Evolutionary conservation across 345 rosid genomes (phyloP), one percentile per base, ranked within the genome.

Genomic region (Camelina laxa): DNA sequence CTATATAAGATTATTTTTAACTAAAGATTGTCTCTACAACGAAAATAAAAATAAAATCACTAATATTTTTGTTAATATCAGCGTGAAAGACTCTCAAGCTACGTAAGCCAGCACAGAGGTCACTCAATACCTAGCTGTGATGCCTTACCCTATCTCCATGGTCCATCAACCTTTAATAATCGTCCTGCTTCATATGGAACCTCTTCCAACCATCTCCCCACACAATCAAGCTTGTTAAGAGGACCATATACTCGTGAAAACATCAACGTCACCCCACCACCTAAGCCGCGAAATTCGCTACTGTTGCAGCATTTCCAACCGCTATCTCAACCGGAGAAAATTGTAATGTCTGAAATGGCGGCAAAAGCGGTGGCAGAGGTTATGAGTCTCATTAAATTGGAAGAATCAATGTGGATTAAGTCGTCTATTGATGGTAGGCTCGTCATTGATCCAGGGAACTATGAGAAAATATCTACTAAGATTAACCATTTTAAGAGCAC

Each of bases 341-440:
- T 61, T 4, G 4, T 65, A 56, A 82, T 86, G 86, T n/a, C 63
- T 21, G 85, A 88, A 74, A 73, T 49, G 35, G 85, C 86, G 9
- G 30, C 22, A 5, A 41, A 13, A 16, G 91, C 95, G 11, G 70
- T 81, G 41, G 85, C 84, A 15, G 95, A 92, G 61, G 35, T 92
- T 62, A 19, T 76, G 2, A 82, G 57, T 72, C 87, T 90, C 41
- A 15, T 85, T 62, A 60, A 44, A 33, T 36, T 75, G 17, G 67
- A 86, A 17, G 95, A 87, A 36, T 92, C 92, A 6, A 49, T 90
- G 42, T 90, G 98, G 98, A 70, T 70, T 16, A 85, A 70, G 58
- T 70, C 88, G 2, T 35, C 80, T 0, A 51, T 69, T 1, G 80
- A 79, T 69, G 87, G 85, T 47, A 84, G 80, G 69, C 75, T 54